Evolutionary conservation across 371 early-diverging fungal genomes (phyloP).

Genomic region (Rhizomucor miehei): DNA sequence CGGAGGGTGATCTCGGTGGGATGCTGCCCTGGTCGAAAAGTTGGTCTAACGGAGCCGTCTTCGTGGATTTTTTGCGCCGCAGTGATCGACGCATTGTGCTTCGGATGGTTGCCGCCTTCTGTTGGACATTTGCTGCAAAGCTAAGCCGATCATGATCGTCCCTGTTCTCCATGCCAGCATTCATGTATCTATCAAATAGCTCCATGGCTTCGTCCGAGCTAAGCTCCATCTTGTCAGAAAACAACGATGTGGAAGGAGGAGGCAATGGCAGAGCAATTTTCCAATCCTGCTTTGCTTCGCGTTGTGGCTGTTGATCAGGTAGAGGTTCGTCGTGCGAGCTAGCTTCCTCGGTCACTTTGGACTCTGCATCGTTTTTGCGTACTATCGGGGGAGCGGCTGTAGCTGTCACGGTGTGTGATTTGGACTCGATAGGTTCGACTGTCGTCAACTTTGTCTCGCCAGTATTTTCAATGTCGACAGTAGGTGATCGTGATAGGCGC

Average conservation of each 20-base stretch:
- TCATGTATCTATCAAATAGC: slow-evolving; percentile 26
- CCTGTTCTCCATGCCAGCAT: slow-evolving; percentile 4
- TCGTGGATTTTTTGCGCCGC: slow-evolving; percentile 25
- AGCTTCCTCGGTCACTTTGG: no score
- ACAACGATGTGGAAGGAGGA: slow-evolving; percentile 30
- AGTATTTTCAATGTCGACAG: slow-evolving; percentile 2
- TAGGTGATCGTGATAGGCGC: slow-evolving; percentile 4
- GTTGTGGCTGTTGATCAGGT: neutral
- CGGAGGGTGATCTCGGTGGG: slow-evolving; percentile 1
- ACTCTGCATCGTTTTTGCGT: no score
- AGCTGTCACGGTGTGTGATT: no score
- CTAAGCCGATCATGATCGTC: neutral
- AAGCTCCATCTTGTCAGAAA: slow-evolving; percentile 41
- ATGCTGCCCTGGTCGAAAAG: slow-evolving; percentile 2
- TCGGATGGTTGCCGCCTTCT: slow-evolving; percentile 18
- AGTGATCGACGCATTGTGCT: slow-evolving; percentile 19
- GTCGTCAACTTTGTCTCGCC: no score
- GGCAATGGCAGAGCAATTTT: slow-evolving; percentile 28
- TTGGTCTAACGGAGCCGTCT: slow-evolving; percentile 14
- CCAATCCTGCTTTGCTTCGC: neutral
- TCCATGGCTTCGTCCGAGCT: slow-evolving; percentile 24
- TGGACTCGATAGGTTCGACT: no score
- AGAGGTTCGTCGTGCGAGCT: neutral
- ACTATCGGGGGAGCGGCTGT: neutral
- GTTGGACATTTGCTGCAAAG: slow-evolving; percentile 12